Evolutionary conservation across 352 stramenopile genomes (phyloP).

Genomic region (Saprolegnia diclina): DNA sequence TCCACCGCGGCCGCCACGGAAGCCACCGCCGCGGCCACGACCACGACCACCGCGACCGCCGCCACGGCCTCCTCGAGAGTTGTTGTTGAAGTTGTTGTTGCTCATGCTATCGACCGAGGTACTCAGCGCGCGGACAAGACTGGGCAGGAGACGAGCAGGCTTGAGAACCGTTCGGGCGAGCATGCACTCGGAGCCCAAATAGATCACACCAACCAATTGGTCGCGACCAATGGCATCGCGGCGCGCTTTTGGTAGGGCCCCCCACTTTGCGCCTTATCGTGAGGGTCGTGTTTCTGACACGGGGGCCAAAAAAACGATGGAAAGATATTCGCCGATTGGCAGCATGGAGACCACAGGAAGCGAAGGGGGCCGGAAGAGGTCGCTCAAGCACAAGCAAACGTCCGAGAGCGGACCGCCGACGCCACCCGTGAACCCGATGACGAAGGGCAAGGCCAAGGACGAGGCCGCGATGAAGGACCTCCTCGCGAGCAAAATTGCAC

Average conservation of each 20-base stretch:
- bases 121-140: neutral
- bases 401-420: slow-evolving; percentile 17
- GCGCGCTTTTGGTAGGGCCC: neutral
- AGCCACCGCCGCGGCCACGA: slow-evolving; percentile 24
- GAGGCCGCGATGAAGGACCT: slow-evolving; percentile 71
- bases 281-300: neutral
- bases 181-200: neutral
- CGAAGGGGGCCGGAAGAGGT: slow-evolving; percentile 21
- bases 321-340: neutral
- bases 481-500: slow-evolving; percentile 75
- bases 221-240: neutral
- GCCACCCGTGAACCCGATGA: slow-evolving; percentile 25
- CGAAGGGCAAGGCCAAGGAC: slow-evolving; percentile 34
- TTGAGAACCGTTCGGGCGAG: neutral
- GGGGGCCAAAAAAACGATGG: neutral
- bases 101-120: neutral
- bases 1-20: slow-evolving; percentile 27
- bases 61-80: slow-evolving; percentile 28
- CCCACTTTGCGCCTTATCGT: neutral
- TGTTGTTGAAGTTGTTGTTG: neutral
- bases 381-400: slow-evolving; percentile 65
- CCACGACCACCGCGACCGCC: slow-evolving; percentile 24
- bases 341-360: neutral
- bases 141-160: no score
- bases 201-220: neutral